phyloP scores from a whole-genome alignment of 495 filamentous ascomycete genomes.

The Hyaloscypha bicolor region DNA sequence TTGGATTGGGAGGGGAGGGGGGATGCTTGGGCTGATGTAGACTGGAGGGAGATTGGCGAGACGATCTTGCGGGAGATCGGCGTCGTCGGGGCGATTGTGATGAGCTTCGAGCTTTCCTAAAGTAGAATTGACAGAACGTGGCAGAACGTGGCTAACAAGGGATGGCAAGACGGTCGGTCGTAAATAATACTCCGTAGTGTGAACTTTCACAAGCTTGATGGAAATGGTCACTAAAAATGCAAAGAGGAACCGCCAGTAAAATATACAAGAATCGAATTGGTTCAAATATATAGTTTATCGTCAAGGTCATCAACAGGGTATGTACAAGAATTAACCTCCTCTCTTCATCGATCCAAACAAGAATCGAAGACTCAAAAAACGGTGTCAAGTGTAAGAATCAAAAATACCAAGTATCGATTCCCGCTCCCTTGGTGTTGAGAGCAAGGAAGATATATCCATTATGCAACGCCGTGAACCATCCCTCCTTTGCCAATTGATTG shows the following conservation, averaged over 20 bases:
- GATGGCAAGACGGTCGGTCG: too few species aligned
- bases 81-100: too few species aligned
- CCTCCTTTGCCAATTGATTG: not conserved
- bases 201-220: too few species aligned
- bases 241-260: not conserved
- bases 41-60: too few species aligned
- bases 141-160: too few species aligned
- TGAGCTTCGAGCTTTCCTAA: too few species aligned
- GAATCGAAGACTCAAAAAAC: not conserved
- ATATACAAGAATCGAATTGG: conserved; percentile 11
- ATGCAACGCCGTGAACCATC: not conserved
- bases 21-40: too few species aligned
- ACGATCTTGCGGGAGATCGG: too few species aligned
- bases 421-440: conserved; percentile 30
- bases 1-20: too few species aligned
- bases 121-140: too few species aligned
- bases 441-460: conserved; percentile 23
- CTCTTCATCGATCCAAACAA: not conserved
- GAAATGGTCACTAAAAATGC: too few species aligned
- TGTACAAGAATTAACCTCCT: conserved; percentile 4
- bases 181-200: too few species aligned
- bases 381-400: not conserved
- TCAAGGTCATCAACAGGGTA: not conserved
- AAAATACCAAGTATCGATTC: not conserved
- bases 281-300: not conserved